Base-by-base conservation (phyloP, 2,329 filamentous ascomycete genomes). In the Ophiostoma angusticollis region DNA sequence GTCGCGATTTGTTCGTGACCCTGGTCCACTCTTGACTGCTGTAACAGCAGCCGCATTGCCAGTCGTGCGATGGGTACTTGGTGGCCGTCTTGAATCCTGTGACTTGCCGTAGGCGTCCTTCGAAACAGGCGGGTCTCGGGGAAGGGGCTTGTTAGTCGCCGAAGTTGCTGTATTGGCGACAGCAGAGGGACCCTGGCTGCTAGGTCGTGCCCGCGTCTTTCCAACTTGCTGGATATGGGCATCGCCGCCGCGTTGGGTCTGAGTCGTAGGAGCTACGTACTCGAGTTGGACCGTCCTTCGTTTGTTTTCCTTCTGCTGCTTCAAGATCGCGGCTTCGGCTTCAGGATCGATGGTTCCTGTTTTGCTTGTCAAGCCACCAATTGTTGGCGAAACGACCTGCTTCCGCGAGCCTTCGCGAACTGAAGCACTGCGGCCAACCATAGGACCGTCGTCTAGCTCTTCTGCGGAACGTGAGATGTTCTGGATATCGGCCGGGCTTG, bases 281-380 rank as follows among this genome's bases (percentile, higher is more conserved):
- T 98, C 91, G 45, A 98, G 84, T 61, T 98, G 91, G 0, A 98
- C 85, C 0, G 91, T 98, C 50, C 87, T 77, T 41, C 91, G 78
- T 62, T 96, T 96, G 52, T 81, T 81, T 55, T 95, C 87, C 49
- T 86, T 80, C 56, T 83, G 82, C 30, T 74, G 70, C 52, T 78
- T 78, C 22, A 74, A 64, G 6, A 60, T 51, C 24, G 56, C 53
- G 9, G 58, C 63, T 45, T 80, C 74, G 6, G 73, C 65, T 28
- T 81, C 75, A 25, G 70, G 65, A 39, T 86, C 82, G 49, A 85
- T 71, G 49, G 80, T 82, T 42, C 79, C 80, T 51, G 83, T 78
- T 47, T 85, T 84, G 56, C 78, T 77, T 31, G 67, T 68, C 42
- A 89, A 64, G 16, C 83, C 84, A 25, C 74, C 72, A 40, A 76